These are phyloP conservation scores for Silene uniflora DNA, from an alignment of 148 eudicot species.

Conservation along the genomic window DNA sequence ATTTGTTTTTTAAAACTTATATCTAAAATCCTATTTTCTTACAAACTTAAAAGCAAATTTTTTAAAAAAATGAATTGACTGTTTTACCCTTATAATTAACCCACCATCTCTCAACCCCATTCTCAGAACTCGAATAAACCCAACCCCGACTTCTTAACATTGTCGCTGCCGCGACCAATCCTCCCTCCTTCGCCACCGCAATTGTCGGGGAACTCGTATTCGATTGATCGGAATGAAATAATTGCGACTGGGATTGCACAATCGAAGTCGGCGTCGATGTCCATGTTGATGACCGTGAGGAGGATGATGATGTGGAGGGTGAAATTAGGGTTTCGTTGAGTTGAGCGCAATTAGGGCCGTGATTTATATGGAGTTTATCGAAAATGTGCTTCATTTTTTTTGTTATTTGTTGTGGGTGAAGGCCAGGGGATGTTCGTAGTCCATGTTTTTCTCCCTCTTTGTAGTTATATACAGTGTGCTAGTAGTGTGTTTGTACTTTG, in stretches of 20 bases:
- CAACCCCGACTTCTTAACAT: background rate
- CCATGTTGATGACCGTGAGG: background rate
- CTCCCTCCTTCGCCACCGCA: conserved; percentile 21
- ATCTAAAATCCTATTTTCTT: no score
- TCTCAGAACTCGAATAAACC: background rate
- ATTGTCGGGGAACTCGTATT: background rate
- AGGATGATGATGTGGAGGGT: conserved; percentile 10
- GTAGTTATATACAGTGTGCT: background rate
- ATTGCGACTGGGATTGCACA: conserved; percentile 13
- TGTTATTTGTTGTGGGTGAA: background rate
- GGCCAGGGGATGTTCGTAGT: background rate
- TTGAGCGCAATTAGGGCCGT: conserved; percentile 38
- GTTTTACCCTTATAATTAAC: no score
- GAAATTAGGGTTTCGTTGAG: conserved; percentile 39
- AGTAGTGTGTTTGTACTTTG: no score
- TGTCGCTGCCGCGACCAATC: background rate
- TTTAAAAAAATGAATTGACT: no score
- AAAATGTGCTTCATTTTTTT: conserved; percentile 47
- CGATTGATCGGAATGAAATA: conserved; percentile 10
- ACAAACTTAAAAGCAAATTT: no score
- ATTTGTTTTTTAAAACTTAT: no score
- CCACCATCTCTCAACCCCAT: no score
- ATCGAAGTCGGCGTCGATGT: background rate
- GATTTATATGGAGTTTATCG: conserved; percentile 46
- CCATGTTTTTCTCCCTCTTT: background rate